Conservation (phyloP, 2,329 filamentous ascomycete species). For the Fusarium keratoplasticum region DNA sequence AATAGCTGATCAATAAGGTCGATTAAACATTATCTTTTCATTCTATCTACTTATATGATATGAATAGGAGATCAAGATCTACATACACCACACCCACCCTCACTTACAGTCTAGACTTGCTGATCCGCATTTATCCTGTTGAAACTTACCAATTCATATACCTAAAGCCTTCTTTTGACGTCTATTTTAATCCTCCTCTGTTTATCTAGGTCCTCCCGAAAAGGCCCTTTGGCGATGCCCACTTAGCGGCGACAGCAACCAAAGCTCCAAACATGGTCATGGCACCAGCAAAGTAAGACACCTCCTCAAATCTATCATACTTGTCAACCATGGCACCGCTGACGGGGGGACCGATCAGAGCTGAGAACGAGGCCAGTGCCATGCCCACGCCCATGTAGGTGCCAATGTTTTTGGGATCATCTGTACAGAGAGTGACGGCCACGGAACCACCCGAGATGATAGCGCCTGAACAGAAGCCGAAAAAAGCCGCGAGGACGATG, state of each 20-base stretch:
- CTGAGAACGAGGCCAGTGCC: slow-evolving; percentile 55
- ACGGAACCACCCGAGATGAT: slow-evolving; percentile 58
- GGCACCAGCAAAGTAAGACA: slow-evolving; percentile 37
- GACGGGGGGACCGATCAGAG: slow-evolving; percentile 54
- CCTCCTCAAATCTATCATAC: slow-evolving; percentile 47
- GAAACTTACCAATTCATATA: not conserved
- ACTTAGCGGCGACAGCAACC: slow-evolving; percentile 29
- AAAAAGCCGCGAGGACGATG: slow-evolving; percentile 50
- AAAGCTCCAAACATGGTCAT: slow-evolving; percentile 37
- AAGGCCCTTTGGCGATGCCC: slow-evolving; percentile 26
- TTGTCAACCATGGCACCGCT: slow-evolving; percentile 50
- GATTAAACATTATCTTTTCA: not conserved
- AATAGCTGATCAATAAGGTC: not conserved
- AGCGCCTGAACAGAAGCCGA: slow-evolving; percentile 56
- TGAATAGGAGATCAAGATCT: not conserved
- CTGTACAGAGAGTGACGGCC: slow-evolving; percentile 53
- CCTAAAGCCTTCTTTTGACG: not conserved
- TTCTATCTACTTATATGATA: not conserved
- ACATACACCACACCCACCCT: not conserved
- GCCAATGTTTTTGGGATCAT: slow-evolving; percentile 53
- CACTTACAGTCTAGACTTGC: not conserved
- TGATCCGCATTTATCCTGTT: not conserved
- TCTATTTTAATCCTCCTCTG: not conserved
- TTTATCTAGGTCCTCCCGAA: slow-evolving; percentile 28
- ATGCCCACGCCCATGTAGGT: slow-evolving; percentile 66